Evolutionary conservation across 1,139 yeast species (phyloP).

Genomic region (Wickerhamomyces sp.): DNA sequence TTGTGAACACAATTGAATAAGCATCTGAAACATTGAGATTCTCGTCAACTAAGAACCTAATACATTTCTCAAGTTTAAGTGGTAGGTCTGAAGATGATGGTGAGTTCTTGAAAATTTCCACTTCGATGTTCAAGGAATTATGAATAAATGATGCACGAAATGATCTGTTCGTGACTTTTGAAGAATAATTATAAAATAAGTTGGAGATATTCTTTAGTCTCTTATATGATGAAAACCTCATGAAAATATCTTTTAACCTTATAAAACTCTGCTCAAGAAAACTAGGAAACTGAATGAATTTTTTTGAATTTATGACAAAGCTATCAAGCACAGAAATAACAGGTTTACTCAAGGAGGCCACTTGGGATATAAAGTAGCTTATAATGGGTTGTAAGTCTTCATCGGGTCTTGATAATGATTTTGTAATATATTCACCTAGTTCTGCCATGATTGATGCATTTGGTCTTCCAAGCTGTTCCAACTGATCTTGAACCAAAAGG

Average conservation of each 20-base stretch:
- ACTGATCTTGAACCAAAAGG: conserved; percentile 14
- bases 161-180: conserved; percentile 11
- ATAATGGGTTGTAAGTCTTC: conserved; percentile 4
- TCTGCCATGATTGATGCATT: conserved; percentile 9
- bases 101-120: conserved; percentile 4
- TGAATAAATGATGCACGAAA: conserved; percentile 4
- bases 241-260: conserved; percentile 6
- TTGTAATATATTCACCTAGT: conserved; percentile 11
- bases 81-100: conserved; percentile 6
- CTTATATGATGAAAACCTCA: conserved; percentile 19
- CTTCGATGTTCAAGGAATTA: conserved; percentile 10
- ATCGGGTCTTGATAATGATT: background rate
- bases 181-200: conserved; percentile 26
- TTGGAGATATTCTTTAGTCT: conserved; percentile 29
- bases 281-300: conserved; percentile 3
- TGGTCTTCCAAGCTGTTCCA: conserved; percentile 11
- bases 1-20: conserved; percentile 8
- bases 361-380: conserved; percentile 4
- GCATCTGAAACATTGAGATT: conserved; percentile 19
- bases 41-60: conserved; percentile 21
- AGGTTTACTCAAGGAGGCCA: conserved; percentile 1
- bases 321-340: conserved; percentile 11
- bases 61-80: conserved; percentile 18
- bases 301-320: conserved; percentile 7
- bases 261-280: conserved; percentile 8